phyloP scores from a whole-genome alignment of 1,139 yeast genomes.

The Yamadazyma sp. region DNA sequence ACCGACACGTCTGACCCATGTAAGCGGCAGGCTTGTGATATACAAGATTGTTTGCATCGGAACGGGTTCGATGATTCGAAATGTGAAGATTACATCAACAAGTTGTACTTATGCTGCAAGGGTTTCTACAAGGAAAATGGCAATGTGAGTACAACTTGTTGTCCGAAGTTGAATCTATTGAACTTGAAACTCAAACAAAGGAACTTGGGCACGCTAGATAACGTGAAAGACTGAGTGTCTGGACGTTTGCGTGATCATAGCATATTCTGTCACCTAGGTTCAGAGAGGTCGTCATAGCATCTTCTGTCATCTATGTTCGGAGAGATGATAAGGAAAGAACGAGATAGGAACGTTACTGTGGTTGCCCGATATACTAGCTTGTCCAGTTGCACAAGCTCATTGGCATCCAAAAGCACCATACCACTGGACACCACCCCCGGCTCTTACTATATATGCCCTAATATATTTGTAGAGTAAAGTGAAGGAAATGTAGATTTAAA shows the following conservation, averaged over 20 bases:
- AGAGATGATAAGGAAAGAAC: too few relatives aligned
- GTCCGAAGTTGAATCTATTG: constrained; percentile 60
- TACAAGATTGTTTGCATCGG: constrained; percentile 60
- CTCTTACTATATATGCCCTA: background rate
- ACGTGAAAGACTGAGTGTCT: too few relatives aligned
- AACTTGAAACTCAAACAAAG: constrained; percentile 61
- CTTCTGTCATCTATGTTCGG: background rate
- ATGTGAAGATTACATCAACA: constrained; percentile 59
- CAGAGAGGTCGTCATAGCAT: background rate
- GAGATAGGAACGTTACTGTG: background rate
- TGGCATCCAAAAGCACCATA: too few relatives aligned
- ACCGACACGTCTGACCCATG: constrained; percentile 44
- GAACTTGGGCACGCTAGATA: constrained; percentile 47
- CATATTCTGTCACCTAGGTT: too few relatives aligned
- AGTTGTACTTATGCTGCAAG: constrained; percentile 61
- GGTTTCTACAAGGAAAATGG: constrained; percentile 55
- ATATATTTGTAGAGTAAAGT: background rate
- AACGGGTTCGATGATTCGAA: constrained; percentile 61
- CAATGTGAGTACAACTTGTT: constrained; percentile 56
- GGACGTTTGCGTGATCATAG: too few relatives aligned
- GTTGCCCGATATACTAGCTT: background rate
- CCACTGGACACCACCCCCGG: too few relatives aligned
- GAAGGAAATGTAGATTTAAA: constrained; percentile 57
- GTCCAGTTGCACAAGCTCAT: too few relatives aligned
- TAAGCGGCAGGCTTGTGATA: constrained; percentile 67